Evolutionary conservation across 2,329 filamentous ascomycete species (phyloP), one percentile per base, ranked within the genome.

Genomic region (Cytospora piceae): DNA sequence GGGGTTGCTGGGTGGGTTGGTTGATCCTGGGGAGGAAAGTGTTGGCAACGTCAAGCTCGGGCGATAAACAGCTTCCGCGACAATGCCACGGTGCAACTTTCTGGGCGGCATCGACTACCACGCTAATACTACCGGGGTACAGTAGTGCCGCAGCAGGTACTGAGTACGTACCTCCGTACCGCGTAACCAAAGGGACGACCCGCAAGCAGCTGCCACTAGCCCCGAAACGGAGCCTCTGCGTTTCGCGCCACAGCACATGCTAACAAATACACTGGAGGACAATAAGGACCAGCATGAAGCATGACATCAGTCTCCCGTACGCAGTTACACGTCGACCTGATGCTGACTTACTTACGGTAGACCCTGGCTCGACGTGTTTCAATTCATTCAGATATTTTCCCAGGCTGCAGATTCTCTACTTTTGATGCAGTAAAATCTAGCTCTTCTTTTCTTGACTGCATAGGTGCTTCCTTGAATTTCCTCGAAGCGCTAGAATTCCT

Each of bases 1-100:
- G 75, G n/a, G 39, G 24, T 56, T 27, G 37, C 22, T 46, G 22
- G 61, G 53, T 52, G 75, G 75, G 58, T 81, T 76, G 32, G 20
- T 42, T 49, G 46, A 49, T 49, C 9, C 9, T 49, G 46, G n/a
- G 42, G 42, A 49, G n/a, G 8, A 9, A 49, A 7, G 46, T 24
- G n/a, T 49, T 49, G 46, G 46, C n/a, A 9, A 49, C 14, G 46
- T 49, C 12, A 49, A 49, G 46, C 46, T 49, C 8, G 9, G 22
- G 15, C 46, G n/a, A 22, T 4, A 15, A 37, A 37, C 9, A 49
- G 46, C 46, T 49, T 49, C 46, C n/a, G 46, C 46, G 46, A 49
- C 46, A 49, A 49, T 49, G 46, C 46, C 46, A 49, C 46, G 46
- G 46, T 24, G n/a, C 46, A 49, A 49, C n/a, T 49, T 49, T 49